These are phyloP conservation scores for Clohesyomyces aquaticus DNA, from an alignment of 495 filamentous ascomycete genomes.

Conservation along the genomic window DNA sequence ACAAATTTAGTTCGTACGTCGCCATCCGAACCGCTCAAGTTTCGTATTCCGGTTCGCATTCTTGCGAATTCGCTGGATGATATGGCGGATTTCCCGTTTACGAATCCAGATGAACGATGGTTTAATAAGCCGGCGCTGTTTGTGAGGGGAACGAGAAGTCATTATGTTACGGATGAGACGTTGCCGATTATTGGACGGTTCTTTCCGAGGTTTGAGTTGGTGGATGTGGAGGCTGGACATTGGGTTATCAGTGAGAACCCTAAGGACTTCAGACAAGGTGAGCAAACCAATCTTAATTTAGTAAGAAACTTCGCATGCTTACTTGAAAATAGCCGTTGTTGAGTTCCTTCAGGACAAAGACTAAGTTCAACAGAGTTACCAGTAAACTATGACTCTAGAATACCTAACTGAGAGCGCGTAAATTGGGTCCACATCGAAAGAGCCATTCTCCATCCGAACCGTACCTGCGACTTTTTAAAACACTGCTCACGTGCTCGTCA, in stretches of 20 bases:
- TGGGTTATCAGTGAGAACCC: constrained; percentile 96
- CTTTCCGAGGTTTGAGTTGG: constrained; percentile 79
- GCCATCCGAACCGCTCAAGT: constrained; percentile 52
- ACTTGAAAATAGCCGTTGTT: constrained; percentile 55
- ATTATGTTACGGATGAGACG: constrained; percentile 86
- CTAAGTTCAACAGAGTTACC: constrained; percentile 23
- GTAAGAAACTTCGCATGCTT: constrained; percentile 21
- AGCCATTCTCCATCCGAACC: no score
- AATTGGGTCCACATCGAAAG: no score
- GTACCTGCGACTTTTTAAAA: no score
- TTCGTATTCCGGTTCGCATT: constrained; percentile 64
- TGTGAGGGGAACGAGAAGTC: constrained; percentile 78
- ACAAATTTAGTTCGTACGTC: constrained; percentile 74
- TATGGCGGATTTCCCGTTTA: constrained; percentile 87
- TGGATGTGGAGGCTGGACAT: constrained; percentile 86
- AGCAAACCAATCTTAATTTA: constrained; percentile 38
- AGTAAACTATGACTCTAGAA: no score
- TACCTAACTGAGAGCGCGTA: no score
- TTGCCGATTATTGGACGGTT: constrained; percentile 85
- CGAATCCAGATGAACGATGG: constrained; percentile 59
- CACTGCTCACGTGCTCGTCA: no score
- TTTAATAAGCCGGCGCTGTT: constrained; percentile 82
- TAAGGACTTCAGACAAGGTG: constrained; percentile 80
- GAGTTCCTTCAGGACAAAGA: constrained; percentile 66
- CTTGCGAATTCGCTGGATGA: constrained; percentile 62